Percentiles rank a stretch among this genome's conserved stretches.
These are phyloP conservation scores for Phlebopus sp. DNA, from an alignment of 1,284 basidiomycete species.

Conservation along the genomic window DNA sequence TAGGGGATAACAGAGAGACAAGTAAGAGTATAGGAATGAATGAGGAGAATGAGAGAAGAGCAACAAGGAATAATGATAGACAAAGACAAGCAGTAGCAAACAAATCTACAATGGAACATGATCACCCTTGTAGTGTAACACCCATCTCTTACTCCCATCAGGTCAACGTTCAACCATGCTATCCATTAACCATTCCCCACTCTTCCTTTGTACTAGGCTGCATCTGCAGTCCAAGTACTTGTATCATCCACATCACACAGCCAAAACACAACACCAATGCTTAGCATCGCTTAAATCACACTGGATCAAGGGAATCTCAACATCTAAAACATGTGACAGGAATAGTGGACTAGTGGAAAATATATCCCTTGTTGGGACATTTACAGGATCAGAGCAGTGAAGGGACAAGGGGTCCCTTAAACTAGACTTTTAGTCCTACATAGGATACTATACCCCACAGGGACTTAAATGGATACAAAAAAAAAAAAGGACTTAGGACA, in stretches of 20 bases:
- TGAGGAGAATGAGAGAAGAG: no score
- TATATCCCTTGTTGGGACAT: not conserved
- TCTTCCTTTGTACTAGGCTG: not conserved
- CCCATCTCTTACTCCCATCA: not conserved
- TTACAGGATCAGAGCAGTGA: not conserved
- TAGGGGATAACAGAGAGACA: no score
- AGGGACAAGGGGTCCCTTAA: not conserved
- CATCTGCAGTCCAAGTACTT: not conserved
- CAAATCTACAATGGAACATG: no score
- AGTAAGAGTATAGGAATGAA: no score
- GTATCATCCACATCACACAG: not conserved
- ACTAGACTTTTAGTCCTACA: constrained; percentile 1
- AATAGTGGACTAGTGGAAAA: constrained; percentile 3
- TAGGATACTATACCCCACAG: constrained; percentile 2
- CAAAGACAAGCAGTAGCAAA: no score
- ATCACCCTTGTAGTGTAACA: not conserved
- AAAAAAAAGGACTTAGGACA: no score
- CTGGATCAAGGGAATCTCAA: not conserved
- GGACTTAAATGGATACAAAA: not conserved
- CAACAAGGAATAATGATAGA: no score
- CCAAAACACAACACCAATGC: not conserved
- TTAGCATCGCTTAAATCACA: not conserved
- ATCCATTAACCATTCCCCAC: not conserved
- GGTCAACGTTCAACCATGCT: not conserved
- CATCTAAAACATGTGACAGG: constrained; percentile 2